A percentile compares a stretch with the other conserved stretches of the same genome.
Evolutionary conservation across 1,139 yeast species (phyloP).

Genomic region (Hansenula lynferdii): DNA sequence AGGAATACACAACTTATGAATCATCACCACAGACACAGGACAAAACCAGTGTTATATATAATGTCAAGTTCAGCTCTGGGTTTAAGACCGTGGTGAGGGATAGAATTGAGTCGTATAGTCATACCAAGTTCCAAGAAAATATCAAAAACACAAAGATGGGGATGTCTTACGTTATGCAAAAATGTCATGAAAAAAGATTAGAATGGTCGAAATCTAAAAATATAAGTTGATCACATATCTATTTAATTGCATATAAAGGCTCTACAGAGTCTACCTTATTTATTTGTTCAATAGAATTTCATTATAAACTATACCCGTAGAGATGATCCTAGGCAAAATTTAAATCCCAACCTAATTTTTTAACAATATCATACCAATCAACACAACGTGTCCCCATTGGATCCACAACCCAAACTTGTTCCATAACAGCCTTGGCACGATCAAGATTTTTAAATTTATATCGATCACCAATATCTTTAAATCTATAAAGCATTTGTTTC

Average conservation of each 20-base stretch:
- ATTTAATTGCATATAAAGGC: too few species aligned
- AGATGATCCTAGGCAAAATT: constrained; percentile 67
- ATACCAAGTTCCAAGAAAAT: constrained; percentile 62
- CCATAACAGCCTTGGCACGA: constrained; percentile 55
- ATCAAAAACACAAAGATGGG: constrained; percentile 66
- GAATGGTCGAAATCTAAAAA: not conserved
- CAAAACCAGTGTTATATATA: constrained; percentile 38
- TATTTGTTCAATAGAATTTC: not conserved
- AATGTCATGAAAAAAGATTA: constrained; percentile 31
- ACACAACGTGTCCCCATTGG: constrained; percentile 41
- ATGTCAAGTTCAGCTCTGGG: constrained; percentile 72
- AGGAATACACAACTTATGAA: constrained; percentile 62
- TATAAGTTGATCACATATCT: not conserved
- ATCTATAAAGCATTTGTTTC: constrained; percentile 43
- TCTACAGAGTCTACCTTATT: too few species aligned
- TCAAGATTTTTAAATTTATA: constrained; percentile 67
- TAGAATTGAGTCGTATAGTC: constrained; percentile 82
- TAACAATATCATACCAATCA: constrained; percentile 68
- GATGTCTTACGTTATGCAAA: constrained; percentile 72
- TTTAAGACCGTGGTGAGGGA: constrained; percentile 60
- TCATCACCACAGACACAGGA: constrained; percentile 20
- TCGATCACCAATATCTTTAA: constrained; percentile 51
- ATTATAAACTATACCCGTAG: too few species aligned
- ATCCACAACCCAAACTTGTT: constrained; percentile 51
- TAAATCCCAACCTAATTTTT: constrained; percentile 70